phyloP scores from a whole-genome alignment of 371 early-diverging fungal genomes.

The Rhizopus delemar region DNA sequence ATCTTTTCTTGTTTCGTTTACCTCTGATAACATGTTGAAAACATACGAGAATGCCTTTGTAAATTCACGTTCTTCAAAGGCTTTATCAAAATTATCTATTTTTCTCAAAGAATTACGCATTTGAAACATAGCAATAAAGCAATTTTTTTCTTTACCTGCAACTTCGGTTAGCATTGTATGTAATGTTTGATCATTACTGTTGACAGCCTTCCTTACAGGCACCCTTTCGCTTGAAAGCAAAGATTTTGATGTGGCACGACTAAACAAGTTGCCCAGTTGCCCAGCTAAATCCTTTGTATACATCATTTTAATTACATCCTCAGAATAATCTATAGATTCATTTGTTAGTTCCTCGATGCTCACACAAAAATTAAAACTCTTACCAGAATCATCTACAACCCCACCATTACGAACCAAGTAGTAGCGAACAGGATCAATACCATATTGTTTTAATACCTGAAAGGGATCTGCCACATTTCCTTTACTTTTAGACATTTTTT shows the following conservation, averaged over 20 bases:
- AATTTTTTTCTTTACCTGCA: constrained; percentile 39
- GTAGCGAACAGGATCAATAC: constrained; percentile 88
- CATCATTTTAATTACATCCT: constrained; percentile 60
- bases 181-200: constrained; percentile 41
- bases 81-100: constrained; percentile 33
- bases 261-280: constrained; percentile 86
- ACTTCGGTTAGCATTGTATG: constrained; percentile 36
- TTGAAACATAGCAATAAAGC: background rate
- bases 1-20: constrained; percentile 21
- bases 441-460: constrained; percentile 67
- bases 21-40: constrained; percentile 60
- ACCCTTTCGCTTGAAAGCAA: constrained; percentile 57
- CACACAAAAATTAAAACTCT: background rate
- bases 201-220: constrained; percentile 38
- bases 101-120: background rate
- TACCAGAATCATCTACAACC: constrained; percentile 78
- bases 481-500: constrained; percentile 92
- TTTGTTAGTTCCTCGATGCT: no score
- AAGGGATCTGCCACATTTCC: constrained; percentile 93
- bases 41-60: constrained; percentile 54
- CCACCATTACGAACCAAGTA: constrained; percentile 91
- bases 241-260: constrained; percentile 59
- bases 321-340: constrained; percentile 66
- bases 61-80: constrained; percentile 52
- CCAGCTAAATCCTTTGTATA: constrained; percentile 82